Evolutionary conservation across 495 filamentous ascomycete species (phyloP).

Genomic region (Daldinia decipiens): DNA sequence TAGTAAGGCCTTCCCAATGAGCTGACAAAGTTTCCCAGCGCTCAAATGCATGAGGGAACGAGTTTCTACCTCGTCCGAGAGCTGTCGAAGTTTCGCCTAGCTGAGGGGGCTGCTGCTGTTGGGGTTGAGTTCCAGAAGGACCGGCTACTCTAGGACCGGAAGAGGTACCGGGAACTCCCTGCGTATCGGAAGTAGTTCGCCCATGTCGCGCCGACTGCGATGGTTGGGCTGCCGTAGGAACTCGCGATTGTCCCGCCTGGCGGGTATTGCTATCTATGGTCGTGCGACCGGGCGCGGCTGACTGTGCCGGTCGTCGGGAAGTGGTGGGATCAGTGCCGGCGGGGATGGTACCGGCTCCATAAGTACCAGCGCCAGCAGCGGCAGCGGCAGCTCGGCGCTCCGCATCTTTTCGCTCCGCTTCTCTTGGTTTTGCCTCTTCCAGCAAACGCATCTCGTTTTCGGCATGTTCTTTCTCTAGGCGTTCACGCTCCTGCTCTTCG

Average conservation of each 20-base stretch:
- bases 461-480: conserved; percentile 59
- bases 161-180: conserved; percentile 29
- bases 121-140: conserved; percentile 35
- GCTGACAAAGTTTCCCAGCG: conserved; percentile 96
- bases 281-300: conserved; percentile 35
- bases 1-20: conserved; percentile 97
- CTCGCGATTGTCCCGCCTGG: conserved; percentile 26
- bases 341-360: conserved; percentile 35
- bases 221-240: conserved; percentile 30
- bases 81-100: conserved; percentile 48
- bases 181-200: conserved; percentile 25
- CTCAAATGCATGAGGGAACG: conserved; percentile 96
- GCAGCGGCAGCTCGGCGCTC: conserved; percentile 63
- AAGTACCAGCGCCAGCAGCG: conserved; percentile 68
- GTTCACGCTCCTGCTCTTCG: conserved; percentile 70
- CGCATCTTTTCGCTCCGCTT: conserved; percentile 52
- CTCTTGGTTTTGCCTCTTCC: conserved; percentile 61
- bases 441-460: conserved; percentile 65
- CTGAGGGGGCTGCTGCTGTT: conserved; percentile 40
- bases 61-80: conserved; percentile 54
- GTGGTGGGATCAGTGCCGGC: conserved; percentile 45
- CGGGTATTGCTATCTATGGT: conserved; percentile 33
- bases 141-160: conserved; percentile 37
- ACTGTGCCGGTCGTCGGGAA: conserved; percentile 48
- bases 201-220: conserved; percentile 31